Conservation (phyloP, 352 stramenopile species). For the Globisporangium emineosum region DNA sequence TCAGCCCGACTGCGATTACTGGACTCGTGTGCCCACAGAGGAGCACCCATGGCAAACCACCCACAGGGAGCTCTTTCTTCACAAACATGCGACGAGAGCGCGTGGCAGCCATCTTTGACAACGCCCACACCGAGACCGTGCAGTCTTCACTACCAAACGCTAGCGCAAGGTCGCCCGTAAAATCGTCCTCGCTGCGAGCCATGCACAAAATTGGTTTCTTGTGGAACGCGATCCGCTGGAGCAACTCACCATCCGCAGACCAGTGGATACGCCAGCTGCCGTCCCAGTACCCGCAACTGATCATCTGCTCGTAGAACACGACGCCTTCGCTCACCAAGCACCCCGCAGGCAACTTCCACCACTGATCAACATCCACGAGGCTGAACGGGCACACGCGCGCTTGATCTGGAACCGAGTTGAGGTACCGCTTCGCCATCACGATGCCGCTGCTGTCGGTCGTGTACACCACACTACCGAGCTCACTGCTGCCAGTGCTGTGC, state of each 20-base stretch:
- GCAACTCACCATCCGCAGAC: conserved; percentile 78
- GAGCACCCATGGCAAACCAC: conserved; percentile 75
- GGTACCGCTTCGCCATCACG: conserved; percentile 73
- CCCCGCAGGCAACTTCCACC: conserved; percentile 77
- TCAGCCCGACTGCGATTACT: conserved; percentile 74
- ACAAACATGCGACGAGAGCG: conserved; percentile 80
- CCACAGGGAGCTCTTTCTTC: conserved; percentile 82
- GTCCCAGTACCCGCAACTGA: conserved; percentile 87
- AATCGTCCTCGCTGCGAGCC: conserved; percentile 81
- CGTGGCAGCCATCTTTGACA: conserved; percentile 78
- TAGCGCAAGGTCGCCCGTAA: conserved; percentile 80
- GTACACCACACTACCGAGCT: conserved; percentile 78
- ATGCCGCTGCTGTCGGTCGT: conserved; percentile 73
- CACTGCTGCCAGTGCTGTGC: conserved; percentile 49
- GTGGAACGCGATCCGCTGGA: conserved; percentile 86
- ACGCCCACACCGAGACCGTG: conserved; percentile 81
- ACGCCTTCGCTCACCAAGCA: conserved; percentile 75
- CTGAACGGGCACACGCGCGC: conserved; percentile 70
- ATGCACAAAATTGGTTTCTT: conserved; percentile 87
- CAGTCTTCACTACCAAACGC: conserved; percentile 86
- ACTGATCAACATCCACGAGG: conserved; percentile 82
- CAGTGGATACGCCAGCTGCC: conserved; percentile 87
- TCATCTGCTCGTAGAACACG: conserved; percentile 89
- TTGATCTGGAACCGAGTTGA: conserved; percentile 69
- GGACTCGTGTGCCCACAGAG: conserved; percentile 74